These are phyloP conservation scores for Rhizophagus prolifer DNA, from an alignment of 192 early-diverging fungal genomes.

Conservation along the genomic window DNA sequence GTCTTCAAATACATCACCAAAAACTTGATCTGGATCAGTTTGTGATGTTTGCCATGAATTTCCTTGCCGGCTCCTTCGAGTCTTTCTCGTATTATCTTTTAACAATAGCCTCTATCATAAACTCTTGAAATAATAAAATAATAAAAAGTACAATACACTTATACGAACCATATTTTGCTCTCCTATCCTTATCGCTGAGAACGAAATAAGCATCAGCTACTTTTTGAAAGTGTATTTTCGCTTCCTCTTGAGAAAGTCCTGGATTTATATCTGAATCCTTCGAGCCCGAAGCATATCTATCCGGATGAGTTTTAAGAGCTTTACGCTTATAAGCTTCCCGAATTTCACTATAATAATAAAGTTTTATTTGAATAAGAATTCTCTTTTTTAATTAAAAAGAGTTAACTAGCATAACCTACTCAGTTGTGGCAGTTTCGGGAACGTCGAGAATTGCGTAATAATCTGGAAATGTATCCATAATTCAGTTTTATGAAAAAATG, in stretches of 20 bases:
- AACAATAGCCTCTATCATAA: neutral
- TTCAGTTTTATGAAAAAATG: no score
- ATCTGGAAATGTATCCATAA: slow-evolving; percentile 45
- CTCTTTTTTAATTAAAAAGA: neutral
- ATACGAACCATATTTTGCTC: slow-evolving; percentile 53
- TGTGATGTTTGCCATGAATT: slow-evolving; percentile 29
- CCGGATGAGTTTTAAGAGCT: slow-evolving; percentile 70
- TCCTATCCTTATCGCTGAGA: slow-evolving; percentile 51
- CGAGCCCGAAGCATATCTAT: slow-evolving; percentile 53
- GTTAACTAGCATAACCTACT: slow-evolving; percentile 15
- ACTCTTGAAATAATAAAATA: neutral
- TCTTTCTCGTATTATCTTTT: slow-evolving; percentile 7
- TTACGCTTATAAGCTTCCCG: slow-evolving; percentile 79
- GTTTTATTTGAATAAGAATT: neutral
- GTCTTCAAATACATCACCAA: slow-evolving; percentile 81
- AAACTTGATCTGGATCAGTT: slow-evolving; percentile 63
- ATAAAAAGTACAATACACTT: neutral
- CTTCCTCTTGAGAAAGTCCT: slow-evolving; percentile 36
- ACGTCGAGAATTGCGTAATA: slow-evolving; percentile 73
- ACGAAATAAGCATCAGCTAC: slow-evolving; percentile 82
- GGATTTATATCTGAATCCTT: slow-evolving; percentile 43
- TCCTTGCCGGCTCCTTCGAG: neutral
- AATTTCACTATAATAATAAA: slow-evolving; percentile 46
- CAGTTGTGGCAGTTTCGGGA: slow-evolving; percentile 53
- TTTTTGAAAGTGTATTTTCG: slow-evolving; percentile 60